These are phyloP conservation scores for Phialophora macrospora DNA, from an alignment of 2,329 filamentous ascomycete genomes.

Conservation along the genomic window DNA sequence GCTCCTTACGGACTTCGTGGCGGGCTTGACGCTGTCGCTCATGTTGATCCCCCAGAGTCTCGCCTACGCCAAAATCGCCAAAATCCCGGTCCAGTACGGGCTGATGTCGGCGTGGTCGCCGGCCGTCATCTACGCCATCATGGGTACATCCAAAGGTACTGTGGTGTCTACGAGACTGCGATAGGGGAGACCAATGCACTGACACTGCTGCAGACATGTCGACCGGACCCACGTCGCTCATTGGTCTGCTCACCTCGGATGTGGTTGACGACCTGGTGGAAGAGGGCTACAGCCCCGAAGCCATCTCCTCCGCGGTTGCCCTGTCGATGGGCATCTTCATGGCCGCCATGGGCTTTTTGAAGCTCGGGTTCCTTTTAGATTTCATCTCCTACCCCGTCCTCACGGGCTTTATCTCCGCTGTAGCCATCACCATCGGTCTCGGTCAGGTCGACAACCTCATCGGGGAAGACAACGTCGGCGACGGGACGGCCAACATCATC, in stretches of 20 bases:
- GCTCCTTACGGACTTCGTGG: constrained; percentile 66
- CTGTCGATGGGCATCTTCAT: constrained; percentile 68
- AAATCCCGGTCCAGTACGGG: constrained; percentile 65
- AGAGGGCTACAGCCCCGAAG: constrained; percentile 58
- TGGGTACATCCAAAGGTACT: constrained; percentile 66
- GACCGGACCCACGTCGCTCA: constrained; percentile 67
- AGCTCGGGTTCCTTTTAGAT: constrained; percentile 68
- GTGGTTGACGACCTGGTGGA: constrained; percentile 60
- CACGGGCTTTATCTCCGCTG: constrained; percentile 69
- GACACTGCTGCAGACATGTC: constrained; percentile 55
- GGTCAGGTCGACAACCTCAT: constrained; percentile 68
- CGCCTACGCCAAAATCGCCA: constrained; percentile 67
- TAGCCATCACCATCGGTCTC: constrained; percentile 68
- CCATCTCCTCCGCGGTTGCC: constrained; percentile 65
- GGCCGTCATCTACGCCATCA: constrained; percentile 61
- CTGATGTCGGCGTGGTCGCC: constrained; percentile 66
- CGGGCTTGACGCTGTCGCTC: constrained; percentile 64
- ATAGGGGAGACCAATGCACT: constrained; percentile 7
- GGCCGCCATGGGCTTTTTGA: constrained; percentile 64
- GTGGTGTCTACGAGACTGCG: background rate
- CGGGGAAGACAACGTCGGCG: constrained; percentile 58
- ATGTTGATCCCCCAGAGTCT: constrained; percentile 66
- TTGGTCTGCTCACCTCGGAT: constrained; percentile 67
- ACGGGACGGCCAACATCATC: constrained; percentile 62
- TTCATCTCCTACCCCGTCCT: constrained; percentile 69